Base-by-base conservation (phyloP, 306 rosid species). In the Quercus alba region DNA sequence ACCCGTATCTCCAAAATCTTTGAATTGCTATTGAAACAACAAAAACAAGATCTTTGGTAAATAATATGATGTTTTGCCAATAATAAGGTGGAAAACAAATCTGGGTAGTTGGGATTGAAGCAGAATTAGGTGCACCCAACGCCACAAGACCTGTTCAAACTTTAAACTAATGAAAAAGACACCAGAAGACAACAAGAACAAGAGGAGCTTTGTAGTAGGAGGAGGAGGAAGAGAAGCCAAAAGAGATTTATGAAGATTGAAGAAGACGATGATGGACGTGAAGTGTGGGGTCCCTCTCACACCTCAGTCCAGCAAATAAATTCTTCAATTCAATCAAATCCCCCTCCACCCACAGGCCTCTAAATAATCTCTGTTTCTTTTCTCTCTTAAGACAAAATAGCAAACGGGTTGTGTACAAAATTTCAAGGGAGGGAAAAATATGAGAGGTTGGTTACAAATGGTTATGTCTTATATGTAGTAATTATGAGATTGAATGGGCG, bases 291-390 rank as follows among this genome's bases (percentile, higher is more conserved):
- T 4, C 85, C 73, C 56, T 54, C 73, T 76, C 84, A 84, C 80
- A 84, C 80, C 55, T 71, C 85, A 69, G 87, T 49, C 73, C 88
- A 76, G 11, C 46, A 41, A 41, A 81, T 80, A 84, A 69, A 87
- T 55, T 85, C 89, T 84, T 85, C 90, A 77, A 86, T 86, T 77
- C 81, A 79, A 80, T 84, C 82, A 88, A 84, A 82, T 78, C 78
- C 85, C 79, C 81, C 81, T 68, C 80, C 84, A 76, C 68, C 70
- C 82, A 81, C 89, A 82, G 72, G 64, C 81, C 73, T 57, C 73
- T 62, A 63, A 77, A 78, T 14, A 28, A 62, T 73, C 73, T 87
- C 69, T 21, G 17, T 35, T 26, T 11, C 35, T 33, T 25, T 18
- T 26, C 59, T 75, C 68, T 79, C 76, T 63, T 76, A 23, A 23